Percentiles rank a stretch among this genome's conserved stretches.
Evolutionary conservation across 148 eudicot species (phyloP).

Genomic region (Amaranthus cruentus): DNA sequence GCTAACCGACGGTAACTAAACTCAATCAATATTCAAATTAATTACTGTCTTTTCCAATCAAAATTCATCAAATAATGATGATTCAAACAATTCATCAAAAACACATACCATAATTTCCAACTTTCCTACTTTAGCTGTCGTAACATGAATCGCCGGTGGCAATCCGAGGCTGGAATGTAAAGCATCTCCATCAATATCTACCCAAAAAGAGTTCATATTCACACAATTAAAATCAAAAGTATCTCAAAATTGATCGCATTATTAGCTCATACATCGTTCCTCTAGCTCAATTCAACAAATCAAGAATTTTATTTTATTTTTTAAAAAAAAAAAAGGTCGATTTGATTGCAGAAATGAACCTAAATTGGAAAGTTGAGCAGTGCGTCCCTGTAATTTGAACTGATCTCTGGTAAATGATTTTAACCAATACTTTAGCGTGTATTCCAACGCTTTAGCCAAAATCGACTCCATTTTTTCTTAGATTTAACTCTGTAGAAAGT

Average conservation of each 20-base stretch:
- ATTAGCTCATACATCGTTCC: conserved; percentile 1
- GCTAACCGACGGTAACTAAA: conserved; percentile 89
- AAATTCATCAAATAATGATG: neutral
- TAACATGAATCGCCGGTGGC: conserved; percentile 79
- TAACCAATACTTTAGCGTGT: conserved; percentile 93
- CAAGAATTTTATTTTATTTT: neutral
- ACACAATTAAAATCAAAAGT: neutral
- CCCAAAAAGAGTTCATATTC: neutral
- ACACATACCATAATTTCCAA: conserved; percentile 73
- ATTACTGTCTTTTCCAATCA: neutral
- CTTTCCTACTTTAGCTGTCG: conserved; percentile 85
- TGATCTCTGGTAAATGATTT: conserved; percentile 94
- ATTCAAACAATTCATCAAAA: neutral
- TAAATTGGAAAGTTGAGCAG: conserved; percentile 88
- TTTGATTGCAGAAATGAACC: conserved; percentile 27
- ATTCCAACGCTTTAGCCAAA: conserved; percentile 83
- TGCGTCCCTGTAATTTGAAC: conserved; percentile 90
- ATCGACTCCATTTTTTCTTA: conserved; percentile 70
- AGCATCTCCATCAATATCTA: conserved; percentile 92
- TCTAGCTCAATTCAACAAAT: conserved; percentile 20
- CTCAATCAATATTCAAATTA: conserved; percentile 6
- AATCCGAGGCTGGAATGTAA: conserved; percentile 88
- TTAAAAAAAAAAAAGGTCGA: neutral
- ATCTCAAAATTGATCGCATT: conserved; percentile 4
- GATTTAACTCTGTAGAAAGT: neutral